These are phyloP conservation scores for Rhinocladiella mackenziei DNA, from an alignment of 2,329 filamentous ascomycete species.

Conservation along the genomic window DNA sequence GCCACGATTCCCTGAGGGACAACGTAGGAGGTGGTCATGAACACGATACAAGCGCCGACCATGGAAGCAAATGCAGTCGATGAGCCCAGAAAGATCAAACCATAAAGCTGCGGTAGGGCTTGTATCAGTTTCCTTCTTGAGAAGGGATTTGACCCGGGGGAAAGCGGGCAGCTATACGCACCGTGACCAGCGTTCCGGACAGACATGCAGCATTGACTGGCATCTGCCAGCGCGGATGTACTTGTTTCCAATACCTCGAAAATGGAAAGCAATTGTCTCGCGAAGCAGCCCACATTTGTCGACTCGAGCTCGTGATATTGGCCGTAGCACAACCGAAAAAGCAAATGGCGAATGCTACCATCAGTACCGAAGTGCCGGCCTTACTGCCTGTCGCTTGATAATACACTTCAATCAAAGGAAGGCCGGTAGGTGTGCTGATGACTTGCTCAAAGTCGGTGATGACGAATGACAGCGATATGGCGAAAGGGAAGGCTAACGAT, in stretches of 20 bases:
- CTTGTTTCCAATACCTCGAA: slow-evolving; percentile 35
- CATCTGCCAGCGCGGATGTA: slow-evolving; percentile 32
- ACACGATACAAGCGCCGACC: slow-evolving; percentile 41
- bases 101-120: slow-evolving; percentile 38
- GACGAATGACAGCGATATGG: slow-evolving; percentile 38
- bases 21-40: slow-evolving; percentile 42
- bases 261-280: slow-evolving; percentile 49
- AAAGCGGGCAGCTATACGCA: slow-evolving; percentile 1
- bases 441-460: slow-evolving; percentile 40
- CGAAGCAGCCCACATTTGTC: slow-evolving; percentile 45
- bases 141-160: no score
- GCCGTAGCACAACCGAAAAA: slow-evolving; percentile 18
- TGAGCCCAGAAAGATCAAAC: slow-evolving; percentile 51
- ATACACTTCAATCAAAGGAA: slow-evolving; percentile 52
- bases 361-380: slow-evolving; percentile 46
- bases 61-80: slow-evolving; percentile 42
- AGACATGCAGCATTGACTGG: slow-evolving; percentile 47
- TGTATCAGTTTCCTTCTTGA: background rate
- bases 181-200: slow-evolving; percentile 28
- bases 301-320: slow-evolving; percentile 18
- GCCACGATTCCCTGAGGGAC: slow-evolving; percentile 45
- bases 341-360: slow-evolving; percentile 41
- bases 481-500: slow-evolving; percentile 28
- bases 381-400: slow-evolving; percentile 43
- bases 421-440: slow-evolving; percentile 42